Evolutionary conservation across 352 stramenopile genomes (phyloP), one percentile per base, ranked within the genome.

Genomic region (Globisporangium polare): DNA sequence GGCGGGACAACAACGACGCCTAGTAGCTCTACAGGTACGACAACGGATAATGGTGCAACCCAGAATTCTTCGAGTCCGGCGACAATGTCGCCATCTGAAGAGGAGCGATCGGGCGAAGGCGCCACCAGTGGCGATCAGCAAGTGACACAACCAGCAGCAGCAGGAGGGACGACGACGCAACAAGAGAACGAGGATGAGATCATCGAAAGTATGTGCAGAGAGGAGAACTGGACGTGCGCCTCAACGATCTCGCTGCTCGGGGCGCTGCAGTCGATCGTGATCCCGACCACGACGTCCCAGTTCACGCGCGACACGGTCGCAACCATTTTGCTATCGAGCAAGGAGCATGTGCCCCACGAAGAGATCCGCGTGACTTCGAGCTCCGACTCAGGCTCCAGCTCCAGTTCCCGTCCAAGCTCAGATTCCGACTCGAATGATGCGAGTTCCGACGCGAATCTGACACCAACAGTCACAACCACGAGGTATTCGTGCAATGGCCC

Each of bases 221-320:
- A 62, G 17, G 68, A 63, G 18, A 27, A 56, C n/a, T 75, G 65
- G 68, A 66, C 49, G 9, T 42, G 27, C 5, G 57, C 64, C 3
- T 24, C 49, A 3, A 49, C 10, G 1, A 67, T 75, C 46, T 24
- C 46, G 17, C 8, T 75, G 3, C 20, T 53, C 6, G 50, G 18
- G 2, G 6, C 43, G 2, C 26, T 63, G 12, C 50, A 52, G 7
- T 60, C 56, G 17, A 37, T 75, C 18, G 45, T 65, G 24, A 58
- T 75, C 52, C 58, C 54, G 12, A 8, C 18, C 2, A 46, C 58
- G n/a, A 67, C 65, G 26, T 63, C 63, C 18, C 59, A 65, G 45
- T 54, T 70, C 45, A 73, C 69, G 27, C 62, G 62, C 12, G 60
- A 73, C 42, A 55, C 62, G 1, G 22, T 75, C 1, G 60, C 65